phyloP scores from a whole-genome alignment of 148 eudicot species.

The Beta vulgaris region DNA sequence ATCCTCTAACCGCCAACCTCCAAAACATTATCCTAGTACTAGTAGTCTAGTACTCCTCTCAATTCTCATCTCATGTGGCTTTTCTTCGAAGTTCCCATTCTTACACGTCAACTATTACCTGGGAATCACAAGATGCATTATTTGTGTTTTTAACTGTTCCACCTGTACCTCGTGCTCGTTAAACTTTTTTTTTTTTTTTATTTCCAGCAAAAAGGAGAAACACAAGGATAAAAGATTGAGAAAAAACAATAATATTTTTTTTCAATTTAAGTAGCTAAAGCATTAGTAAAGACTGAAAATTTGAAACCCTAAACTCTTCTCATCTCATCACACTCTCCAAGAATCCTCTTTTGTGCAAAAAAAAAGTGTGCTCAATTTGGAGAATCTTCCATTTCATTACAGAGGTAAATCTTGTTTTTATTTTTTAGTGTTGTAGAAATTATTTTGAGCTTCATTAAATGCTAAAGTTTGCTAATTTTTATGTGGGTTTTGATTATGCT shows the following conservation, averaged over 20 bases:
- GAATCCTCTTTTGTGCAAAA: background rate
- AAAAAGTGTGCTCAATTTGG: background rate
- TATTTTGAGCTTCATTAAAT: background rate
- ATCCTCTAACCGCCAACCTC: background rate
- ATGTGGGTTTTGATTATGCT: background rate
- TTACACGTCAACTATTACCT: constrained; percentile 12
- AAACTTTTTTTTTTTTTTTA: background rate
- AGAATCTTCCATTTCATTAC: background rate
- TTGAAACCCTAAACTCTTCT: constrained; percentile 16
- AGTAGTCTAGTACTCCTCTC: no score
- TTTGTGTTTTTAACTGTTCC: constrained; percentile 5
- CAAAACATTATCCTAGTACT: background rate
- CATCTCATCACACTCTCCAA: background rate
- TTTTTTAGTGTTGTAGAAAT: constrained; percentile 3
- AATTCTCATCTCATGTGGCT: background rate
- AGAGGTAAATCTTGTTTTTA: constrained; percentile 9
- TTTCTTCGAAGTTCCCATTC: background rate
- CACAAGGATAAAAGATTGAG: background rate
- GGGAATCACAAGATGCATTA: constrained; percentile 23
- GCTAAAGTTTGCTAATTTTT: background rate
- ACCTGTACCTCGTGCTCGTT: constrained; percentile 23
- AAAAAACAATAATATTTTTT: background rate
- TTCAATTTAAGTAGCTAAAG: background rate
- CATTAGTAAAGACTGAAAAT: no score
- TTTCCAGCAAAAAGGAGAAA: background rate